Evolutionary conservation across 2,329 filamentous ascomycete genomes (phyloP), one percentile per base, ranked within the genome.

Genomic region (Colletotrichum horii): DNA sequence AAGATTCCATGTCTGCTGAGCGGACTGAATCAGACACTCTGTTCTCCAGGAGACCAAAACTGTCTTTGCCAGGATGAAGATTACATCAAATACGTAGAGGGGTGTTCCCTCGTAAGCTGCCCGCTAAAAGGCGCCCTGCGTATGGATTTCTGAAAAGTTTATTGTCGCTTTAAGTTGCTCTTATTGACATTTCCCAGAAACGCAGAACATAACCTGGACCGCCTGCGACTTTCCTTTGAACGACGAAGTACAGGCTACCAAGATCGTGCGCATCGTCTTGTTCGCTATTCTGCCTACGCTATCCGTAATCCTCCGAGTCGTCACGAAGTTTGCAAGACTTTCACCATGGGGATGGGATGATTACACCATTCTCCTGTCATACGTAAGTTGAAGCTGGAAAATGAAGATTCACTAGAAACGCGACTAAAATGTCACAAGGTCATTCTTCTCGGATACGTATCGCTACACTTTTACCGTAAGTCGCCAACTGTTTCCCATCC

Each of bases 1-100:
- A 75, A 75, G 73, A 36, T 73, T 5, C 73, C 73, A 6, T 75
- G 73, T 12, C 28, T 75, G 26, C n/a, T 48, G 4, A 8, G 22
- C 24, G 64, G 56, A 14, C 26, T 75, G 3, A 69, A 69, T 4
- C 73, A 61, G 38, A 65, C 73, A 11, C n/a, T 6, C 3, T 75
- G 73, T 24, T 48, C 43, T 8, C 22, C 58, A 7, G 58, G 55
- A 14, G 26, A 75, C 6, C 70, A 75, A 16, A 34, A 14, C 58
- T 75, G 73, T 32, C 22, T 75, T n/a, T 75, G 73, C 19, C 56
- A 48, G 26, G 64, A 73, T 15, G 43, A 38, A 4, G 43, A 9
- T 3, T 75, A 65, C 8, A 67, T 75, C 56, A 48, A 48, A 14
- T n/a, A 19, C 6, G 28, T 69, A 9, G n/a, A 75, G 24, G 12